Conservation (phyloP, 208 protist species). For the Crithidia sp. region DNA sequence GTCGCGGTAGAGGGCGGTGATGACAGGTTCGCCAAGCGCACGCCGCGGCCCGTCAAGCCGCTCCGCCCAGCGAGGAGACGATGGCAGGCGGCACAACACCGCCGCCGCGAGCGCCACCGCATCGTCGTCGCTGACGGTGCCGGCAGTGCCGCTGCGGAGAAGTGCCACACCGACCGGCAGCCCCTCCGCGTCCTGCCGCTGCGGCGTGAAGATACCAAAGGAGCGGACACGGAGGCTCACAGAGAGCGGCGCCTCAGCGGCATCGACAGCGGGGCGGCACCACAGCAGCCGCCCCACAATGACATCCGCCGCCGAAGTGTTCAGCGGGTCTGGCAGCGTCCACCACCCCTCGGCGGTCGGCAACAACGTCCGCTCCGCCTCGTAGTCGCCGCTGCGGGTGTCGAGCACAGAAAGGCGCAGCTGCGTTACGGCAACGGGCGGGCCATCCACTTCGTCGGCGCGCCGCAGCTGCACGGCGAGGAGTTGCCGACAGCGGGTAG, state of each 20-base stretch:
- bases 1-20: slow-evolving; percentile 17
- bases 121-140: slow-evolving; percentile 1
- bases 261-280: background rate
- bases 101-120: background rate
- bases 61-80: background rate
- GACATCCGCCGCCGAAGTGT: background rate
- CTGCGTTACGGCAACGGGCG: background rate
- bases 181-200: background rate
- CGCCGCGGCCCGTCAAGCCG: background rate
- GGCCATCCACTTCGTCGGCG: background rate
- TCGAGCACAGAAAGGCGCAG: background rate
- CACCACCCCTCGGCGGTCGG: slow-evolving; percentile 7
- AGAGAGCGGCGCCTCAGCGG: background rate
- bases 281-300: slow-evolving; percentile 17
- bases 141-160: slow-evolving; percentile 13
- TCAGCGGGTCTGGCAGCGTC: slow-evolving; percentile 1
- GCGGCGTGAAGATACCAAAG: slow-evolving; percentile 16
- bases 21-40: slow-evolving; percentile 8
- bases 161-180: background rate
- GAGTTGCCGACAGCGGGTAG: slow-evolving; percentile 1
- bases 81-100: background rate
- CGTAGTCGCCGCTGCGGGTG: background rate
- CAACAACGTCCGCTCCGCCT: background rate
- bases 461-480: background rate
- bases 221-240: slow-evolving; percentile 15